A percentile compares a stretch with the other conserved stretches of the same genome.
These are phyloP conservation scores for Pleurotus cornucopiae DNA, from an alignment of 768 basidiomycete genomes.

Conservation along the genomic window DNA sequence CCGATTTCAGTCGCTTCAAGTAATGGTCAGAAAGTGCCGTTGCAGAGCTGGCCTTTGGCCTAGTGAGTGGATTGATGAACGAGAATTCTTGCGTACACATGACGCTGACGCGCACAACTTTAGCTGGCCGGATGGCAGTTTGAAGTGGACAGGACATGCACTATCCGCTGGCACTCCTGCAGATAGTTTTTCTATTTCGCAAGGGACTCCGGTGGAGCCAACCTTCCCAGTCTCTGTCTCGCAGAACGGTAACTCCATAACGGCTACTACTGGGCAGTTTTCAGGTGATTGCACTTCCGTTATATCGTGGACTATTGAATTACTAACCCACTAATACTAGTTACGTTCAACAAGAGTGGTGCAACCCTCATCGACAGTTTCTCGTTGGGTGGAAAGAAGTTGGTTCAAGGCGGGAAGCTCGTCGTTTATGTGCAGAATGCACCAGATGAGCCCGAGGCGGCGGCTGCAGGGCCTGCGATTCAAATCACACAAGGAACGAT, in stretches of 20 bases:
- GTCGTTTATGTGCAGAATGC: slow-evolving; percentile 28
- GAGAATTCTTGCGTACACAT: too few species aligned
- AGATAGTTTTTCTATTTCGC: slow-evolving; percentile 19
- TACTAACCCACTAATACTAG: too few species aligned
- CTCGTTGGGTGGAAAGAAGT: slow-evolving; percentile 20
- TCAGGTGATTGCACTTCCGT: slow-evolving; percentile 17
- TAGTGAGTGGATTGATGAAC: slow-evolving; percentile 21
- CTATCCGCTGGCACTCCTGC: slow-evolving; percentile 22
- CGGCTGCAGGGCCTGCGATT: slow-evolving; percentile 19
- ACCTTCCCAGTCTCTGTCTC: slow-evolving; percentile 24
- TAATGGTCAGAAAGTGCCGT: slow-evolving; percentile 18
- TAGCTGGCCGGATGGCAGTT: slow-evolving; percentile 34
- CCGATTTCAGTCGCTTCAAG: slow-evolving; percentile 17
- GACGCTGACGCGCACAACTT: background rate
- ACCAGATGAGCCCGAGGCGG: slow-evolving; percentile 29
- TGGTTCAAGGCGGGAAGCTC: slow-evolving; percentile 25
- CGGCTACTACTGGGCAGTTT: slow-evolving; percentile 29
- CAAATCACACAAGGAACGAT: slow-evolving; percentile 20
- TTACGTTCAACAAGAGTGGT: slow-evolving; percentile 27
- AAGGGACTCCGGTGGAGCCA: slow-evolving; percentile 30
- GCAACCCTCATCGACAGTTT: slow-evolving; percentile 26
- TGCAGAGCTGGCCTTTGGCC: slow-evolving; percentile 33
- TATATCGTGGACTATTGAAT: background rate
- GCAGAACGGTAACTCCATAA: slow-evolving; percentile 18
- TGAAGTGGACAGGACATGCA: slow-evolving; percentile 36